phyloP scores from a whole-genome alignment of 2,329 filamentous ascomycete species.

The Cordyceps pruinosa region DNA sequence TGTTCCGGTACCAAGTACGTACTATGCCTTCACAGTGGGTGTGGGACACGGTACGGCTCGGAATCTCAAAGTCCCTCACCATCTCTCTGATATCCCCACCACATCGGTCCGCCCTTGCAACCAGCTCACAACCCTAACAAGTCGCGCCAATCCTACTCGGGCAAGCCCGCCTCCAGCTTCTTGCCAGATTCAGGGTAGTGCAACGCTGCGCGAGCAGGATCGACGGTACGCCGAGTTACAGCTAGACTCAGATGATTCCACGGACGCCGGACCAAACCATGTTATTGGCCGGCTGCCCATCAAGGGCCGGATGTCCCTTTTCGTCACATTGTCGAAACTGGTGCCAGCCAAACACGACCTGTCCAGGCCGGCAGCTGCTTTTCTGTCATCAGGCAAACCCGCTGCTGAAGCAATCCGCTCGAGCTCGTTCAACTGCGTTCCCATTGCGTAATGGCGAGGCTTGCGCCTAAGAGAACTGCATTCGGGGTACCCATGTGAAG shows the following conservation, averaged over 20 bases:
- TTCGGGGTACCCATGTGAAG: neutral
- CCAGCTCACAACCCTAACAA: conserved; percentile 4
- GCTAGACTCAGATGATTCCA: neutral
- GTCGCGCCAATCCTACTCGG: neutral
- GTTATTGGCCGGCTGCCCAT: neutral
- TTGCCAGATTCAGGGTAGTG: conserved; percentile 4
- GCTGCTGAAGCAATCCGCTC: neutral
- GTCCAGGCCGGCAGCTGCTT: neutral
- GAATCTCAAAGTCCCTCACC: conserved; percentile 13
- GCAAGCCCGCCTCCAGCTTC: neutral
- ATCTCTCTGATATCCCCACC: conserved; percentile 6
- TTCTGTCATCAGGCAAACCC: neutral
- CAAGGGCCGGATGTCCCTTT: neutral
- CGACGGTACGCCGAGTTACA: neutral
- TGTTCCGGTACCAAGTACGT: neutral
- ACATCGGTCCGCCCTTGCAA: conserved; percentile 10
- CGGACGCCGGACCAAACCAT: neutral
- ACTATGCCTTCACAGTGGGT: too few relatives aligned
- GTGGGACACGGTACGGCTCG: conserved; percentile 19
- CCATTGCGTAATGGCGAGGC: conserved; percentile 5
- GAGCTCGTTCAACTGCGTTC: neutral
- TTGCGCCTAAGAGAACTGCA: neutral
- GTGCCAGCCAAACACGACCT: too few relatives aligned
- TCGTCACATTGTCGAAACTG: neutral
- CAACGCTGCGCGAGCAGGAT: neutral